Evolutionary conservation across 164 flowering plant genomes (phyloP), one percentile per base, ranked within the genome.

Genomic region (Vitis labrusca): DNA sequence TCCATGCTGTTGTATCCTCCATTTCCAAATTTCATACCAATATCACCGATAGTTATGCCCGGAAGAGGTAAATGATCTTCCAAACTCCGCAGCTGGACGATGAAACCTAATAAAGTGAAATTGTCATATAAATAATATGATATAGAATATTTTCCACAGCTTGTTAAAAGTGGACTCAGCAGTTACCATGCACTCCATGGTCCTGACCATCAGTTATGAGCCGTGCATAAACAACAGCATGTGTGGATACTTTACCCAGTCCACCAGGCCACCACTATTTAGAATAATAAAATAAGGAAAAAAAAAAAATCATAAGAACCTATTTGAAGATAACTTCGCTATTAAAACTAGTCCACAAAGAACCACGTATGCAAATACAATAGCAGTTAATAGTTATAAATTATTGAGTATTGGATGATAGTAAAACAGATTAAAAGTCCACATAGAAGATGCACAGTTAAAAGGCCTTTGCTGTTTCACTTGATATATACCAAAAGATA

Each of bases 231-330:
- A 88, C 87, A 74, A 91, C 81, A 73, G 91, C 99, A 84, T 96
- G 99, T 4, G 98, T 96, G 32, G 99, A 88, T 74, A 82, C 82
- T 85, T 93, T 93, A 56, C 98, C 99, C 75, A 93, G 75, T 50
- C 98, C 99, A 75, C 99, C 98, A 77, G 99, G 98, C 99, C 99
- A 96, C 98, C 98, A 96, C 99, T 96, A 73, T 65, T 49, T 17
- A 77, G 32, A 72, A 69, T 12, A 37, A 37, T 49, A 69, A 9
- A 60, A 37, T 11, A 62, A 69, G 57, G 0, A 63, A 76, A 16
- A 47, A 62, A 64, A 52, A 64, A 52, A 30, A 61, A 58, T 50
- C 6, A 60, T 9, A 71, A 63, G 52, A 70, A 47, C 57, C 8
- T 15, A 32, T 8, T 23, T 10, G 5, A 17, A 49, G 2, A 10